A percentile compares a stretch with the other conserved stretches of the same genome.
phyloP scores from a whole-genome alignment of 2,329 filamentous ascomycete species.

The Fusarium staphyleae region DNA sequence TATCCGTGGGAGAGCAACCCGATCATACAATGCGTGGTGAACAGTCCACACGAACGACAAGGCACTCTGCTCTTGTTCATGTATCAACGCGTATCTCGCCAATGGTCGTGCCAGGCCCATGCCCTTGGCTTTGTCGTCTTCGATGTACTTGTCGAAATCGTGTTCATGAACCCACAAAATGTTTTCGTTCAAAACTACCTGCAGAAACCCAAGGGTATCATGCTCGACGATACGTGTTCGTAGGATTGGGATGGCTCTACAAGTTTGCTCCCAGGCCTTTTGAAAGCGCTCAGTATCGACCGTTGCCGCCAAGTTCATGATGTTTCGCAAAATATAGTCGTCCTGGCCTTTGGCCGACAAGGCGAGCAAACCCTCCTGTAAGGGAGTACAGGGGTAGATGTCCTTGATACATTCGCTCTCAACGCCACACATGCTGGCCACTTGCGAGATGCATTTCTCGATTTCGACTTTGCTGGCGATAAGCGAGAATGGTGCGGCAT shows the following conservation, averaged over 20 bases:
- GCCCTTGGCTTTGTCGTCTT: not conserved
- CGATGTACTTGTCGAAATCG: not conserved
- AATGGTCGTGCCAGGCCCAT: not conserved
- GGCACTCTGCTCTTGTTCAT: not conserved
- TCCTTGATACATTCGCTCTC: conserved; percentile 5
- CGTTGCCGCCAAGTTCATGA: not conserved
- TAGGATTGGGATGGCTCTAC: not conserved
- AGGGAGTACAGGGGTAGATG: conserved; percentile 5
- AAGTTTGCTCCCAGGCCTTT: conserved; percentile 3
- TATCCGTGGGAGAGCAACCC: conserved; percentile 7
- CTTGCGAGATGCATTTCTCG: conserved; percentile 1
- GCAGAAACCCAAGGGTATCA: not conserved
- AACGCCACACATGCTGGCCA: conserved; percentile 1
- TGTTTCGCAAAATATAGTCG: conserved; percentile 2
- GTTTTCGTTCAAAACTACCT: conserved; percentile 2
- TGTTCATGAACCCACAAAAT: not conserved
- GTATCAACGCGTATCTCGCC: conserved; percentile 4
- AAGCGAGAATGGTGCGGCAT: conserved; percentile 3
- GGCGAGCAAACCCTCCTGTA: conserved; percentile 10
- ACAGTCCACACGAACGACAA: conserved; percentile 10
- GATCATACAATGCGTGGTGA: conserved; percentile 12
- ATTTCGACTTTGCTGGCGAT: conserved; percentile 3
- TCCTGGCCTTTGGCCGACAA: conserved; percentile 8
- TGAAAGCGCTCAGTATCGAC: not conserved
- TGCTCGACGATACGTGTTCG: conserved; percentile 10